These are phyloP conservation scores for Cercophora newfieldiana DNA, from an alignment of 495 filamentous ascomycete genomes.

Conservation along the genomic window DNA sequence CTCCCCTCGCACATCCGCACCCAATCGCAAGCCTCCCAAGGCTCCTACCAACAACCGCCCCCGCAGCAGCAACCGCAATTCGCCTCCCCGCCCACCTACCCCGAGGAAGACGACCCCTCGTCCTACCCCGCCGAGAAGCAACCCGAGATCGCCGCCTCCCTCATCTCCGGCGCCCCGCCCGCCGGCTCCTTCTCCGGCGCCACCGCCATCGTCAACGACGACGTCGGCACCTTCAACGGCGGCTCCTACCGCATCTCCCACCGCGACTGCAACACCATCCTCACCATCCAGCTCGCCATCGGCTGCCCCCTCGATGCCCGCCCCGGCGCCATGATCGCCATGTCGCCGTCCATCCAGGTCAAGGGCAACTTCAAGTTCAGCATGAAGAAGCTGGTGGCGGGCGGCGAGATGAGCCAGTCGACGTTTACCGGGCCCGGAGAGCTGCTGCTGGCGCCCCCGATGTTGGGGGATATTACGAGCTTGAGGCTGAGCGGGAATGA, in stretches of 20 bases:
- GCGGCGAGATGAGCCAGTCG: constrained; percentile 77
- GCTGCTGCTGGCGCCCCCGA: constrained; percentile 74
- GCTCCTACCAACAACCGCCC: constrained; percentile 17
- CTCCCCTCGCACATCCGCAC: constrained; percentile 34
- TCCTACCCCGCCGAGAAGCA: constrained; percentile 42
- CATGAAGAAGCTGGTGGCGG: constrained; percentile 80
- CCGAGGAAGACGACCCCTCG: constrained; percentile 31
- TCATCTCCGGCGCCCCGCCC: constrained; percentile 34
- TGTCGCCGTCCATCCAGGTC: constrained; percentile 84
- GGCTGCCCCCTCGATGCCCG: constrained; percentile 81
- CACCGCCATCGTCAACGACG: constrained; percentile 62
- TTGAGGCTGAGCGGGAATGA: constrained; percentile 68
- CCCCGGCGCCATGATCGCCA: constrained; percentile 90
- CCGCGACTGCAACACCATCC: constrained; percentile 82
- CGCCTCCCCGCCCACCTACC: constrained; percentile 36
- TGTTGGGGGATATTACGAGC: constrained; percentile 83
- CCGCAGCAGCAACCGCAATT: constrained; percentile 33
- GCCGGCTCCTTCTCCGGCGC: constrained; percentile 60
- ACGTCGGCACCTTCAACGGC: constrained; percentile 92
- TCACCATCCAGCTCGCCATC: constrained; percentile 87
- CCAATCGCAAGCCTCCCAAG: constrained; percentile 22
- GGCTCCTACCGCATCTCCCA: constrained; percentile 93
- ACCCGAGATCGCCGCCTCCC: constrained; percentile 30
- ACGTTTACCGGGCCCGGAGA: constrained; percentile 91
- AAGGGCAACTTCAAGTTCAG: constrained; percentile 78